A percentile compares a stretch with the other conserved stretches of the same genome.
phyloP scores from a whole-genome alignment of 1,284 basidiomycete species.

The Tilletia indica region DNA sequence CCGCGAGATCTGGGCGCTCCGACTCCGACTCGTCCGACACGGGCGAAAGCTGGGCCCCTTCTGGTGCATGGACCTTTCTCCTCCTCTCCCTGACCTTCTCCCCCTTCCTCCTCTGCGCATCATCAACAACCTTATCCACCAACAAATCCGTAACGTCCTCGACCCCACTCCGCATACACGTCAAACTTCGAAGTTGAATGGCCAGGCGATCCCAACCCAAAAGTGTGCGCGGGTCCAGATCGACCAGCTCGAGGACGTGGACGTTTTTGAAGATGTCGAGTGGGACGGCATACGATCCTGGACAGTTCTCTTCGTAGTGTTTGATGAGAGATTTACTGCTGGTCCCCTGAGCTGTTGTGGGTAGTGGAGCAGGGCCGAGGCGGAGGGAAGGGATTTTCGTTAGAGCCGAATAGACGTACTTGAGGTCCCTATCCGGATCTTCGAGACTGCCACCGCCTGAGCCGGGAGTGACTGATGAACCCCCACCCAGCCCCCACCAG shows the following conservation, averaged over 20 bases:
- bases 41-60: not conserved
- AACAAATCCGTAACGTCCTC: constrained; percentile 80
- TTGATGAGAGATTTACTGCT: constrained; percentile 59
- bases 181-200: constrained; percentile 70
- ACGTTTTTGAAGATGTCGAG: constrained; percentile 80
- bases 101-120: constrained; percentile 64
- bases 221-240: constrained; percentile 78
- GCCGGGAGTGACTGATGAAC: not conserved
- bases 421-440: constrained; percentile 67
- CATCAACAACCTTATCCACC: constrained; percentile 72
- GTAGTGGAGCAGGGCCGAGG: constrained; percentile 59
- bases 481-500: constrained; percentile 56
- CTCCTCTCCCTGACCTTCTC: constrained; percentile 20
- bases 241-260: constrained; percentile 69
- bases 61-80: constrained; percentile 23
- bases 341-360: constrained; percentile 48
- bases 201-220: constrained; percentile 79
- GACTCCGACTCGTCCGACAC: not conserved
- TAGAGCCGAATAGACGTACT: constrained; percentile 80
- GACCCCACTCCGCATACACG: constrained; percentile 72
- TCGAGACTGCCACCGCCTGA: constrained; percentile 39
- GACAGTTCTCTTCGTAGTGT: constrained; percentile 68
- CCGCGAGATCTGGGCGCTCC: not conserved
- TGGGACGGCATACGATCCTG: constrained; percentile 73
- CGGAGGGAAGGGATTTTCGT: constrained; percentile 77